Evolutionary conservation across 257 asterid species (phyloP).

Genomic region (Przewalskia tangutica): DNA sequence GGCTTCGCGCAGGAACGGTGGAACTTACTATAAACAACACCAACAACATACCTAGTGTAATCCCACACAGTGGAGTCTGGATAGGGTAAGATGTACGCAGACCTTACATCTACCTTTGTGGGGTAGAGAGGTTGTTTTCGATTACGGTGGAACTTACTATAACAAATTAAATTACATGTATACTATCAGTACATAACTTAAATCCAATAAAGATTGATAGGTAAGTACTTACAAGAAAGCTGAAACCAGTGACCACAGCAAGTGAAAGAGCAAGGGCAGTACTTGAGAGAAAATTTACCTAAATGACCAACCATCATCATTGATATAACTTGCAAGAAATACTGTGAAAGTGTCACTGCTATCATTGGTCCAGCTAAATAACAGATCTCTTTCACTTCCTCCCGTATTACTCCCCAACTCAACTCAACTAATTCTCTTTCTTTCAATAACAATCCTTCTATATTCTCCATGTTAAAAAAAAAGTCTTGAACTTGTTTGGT

Average conservation of each 20-base stretch:
- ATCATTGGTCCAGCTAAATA: constrained; percentile 75
- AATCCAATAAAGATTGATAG: too few species aligned
- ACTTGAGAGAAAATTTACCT: constrained; percentile 71
- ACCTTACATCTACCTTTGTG: too few species aligned
- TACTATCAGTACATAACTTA: too few species aligned
- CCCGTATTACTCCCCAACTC: constrained; percentile 29
- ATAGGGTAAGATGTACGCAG: too few species aligned
- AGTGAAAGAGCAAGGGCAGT: constrained; percentile 67
- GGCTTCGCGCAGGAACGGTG: too few species aligned
- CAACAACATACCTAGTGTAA: too few species aligned
- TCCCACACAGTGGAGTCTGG: too few species aligned
- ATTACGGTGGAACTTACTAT: too few species aligned
- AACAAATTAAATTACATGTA: too few species aligned
- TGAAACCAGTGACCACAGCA: constrained; percentile 69
- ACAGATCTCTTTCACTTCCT: constrained; percentile 51
- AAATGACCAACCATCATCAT: constrained; percentile 81
- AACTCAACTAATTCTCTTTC: constrained; percentile 7
- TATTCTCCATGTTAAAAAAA: background rate
- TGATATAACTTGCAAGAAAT: constrained; percentile 37
- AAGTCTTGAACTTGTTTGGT: too few species aligned
- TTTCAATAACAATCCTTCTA: constrained; percentile 50
- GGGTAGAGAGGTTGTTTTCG: too few species aligned
- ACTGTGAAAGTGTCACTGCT: constrained; percentile 50
- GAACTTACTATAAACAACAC: too few species aligned
- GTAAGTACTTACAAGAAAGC: constrained; percentile 38